Conservation (phyloP, 805 yeast species). For the Candida broadrunensis region DNA sequence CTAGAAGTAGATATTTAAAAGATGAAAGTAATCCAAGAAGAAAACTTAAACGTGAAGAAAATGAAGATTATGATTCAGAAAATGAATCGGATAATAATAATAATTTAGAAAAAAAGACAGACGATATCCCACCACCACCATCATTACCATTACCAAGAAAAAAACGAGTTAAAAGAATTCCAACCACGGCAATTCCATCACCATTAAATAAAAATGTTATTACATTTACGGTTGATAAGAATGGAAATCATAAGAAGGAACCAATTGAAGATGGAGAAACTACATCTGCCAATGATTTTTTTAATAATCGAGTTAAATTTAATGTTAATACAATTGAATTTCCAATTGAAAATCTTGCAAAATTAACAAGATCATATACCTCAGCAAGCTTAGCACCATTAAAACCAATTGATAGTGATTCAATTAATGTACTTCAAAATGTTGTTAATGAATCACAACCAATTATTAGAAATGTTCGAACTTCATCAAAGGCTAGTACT, state of each 20-base stretch:
- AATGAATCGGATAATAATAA: neutral
- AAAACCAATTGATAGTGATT: slow-evolving; percentile 13
- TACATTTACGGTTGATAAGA: neutral
- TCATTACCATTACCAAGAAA: neutral
- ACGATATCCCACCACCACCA: too few relatives aligned
- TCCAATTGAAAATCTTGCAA: slow-evolving; percentile 7
- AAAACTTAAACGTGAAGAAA: neutral
- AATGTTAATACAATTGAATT: neutral
- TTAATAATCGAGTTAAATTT: neutral
- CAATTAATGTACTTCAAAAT: slow-evolving; percentile 16
- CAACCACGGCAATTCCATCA: slow-evolving; percentile 1
- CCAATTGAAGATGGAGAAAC: neutral
- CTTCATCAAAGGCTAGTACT: slow-evolving; percentile 20
- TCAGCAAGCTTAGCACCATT: slow-evolving; percentile 9
- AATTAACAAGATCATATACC: slow-evolving; percentile 8
- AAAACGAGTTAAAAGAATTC: neutral
- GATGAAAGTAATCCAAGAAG: slow-evolving; percentile 31
- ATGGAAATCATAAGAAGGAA: neutral
- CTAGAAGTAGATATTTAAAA: slow-evolving; percentile 37
- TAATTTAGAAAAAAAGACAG: neutral
- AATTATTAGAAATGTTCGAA: slow-evolving; percentile 24
- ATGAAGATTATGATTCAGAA: neutral
- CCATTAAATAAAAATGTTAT: neutral
- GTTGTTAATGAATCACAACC: slow-evolving; percentile 17
- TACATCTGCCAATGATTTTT: neutral